Percentiles rank a stretch among this genome's conserved stretches.
phyloP scores from a whole-genome alignment of 495 filamentous ascomycete genomes.

The Aspergillus campestris region DNA sequence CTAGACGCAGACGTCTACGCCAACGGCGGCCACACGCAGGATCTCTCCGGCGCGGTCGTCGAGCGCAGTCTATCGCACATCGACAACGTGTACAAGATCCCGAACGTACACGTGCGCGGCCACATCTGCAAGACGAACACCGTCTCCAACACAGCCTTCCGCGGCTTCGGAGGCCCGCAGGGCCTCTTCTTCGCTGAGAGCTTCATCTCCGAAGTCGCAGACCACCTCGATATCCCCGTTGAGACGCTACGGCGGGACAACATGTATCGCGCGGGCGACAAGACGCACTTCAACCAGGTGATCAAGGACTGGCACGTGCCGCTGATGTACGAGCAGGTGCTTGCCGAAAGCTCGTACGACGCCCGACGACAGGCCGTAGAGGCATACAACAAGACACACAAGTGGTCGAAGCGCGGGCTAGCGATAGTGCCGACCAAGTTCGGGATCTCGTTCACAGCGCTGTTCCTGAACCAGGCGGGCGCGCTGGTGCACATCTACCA shows the following conservation, averaged over 20 bases:
- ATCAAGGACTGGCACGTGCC: constrained; percentile 93
- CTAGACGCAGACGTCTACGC: constrained; percentile 88
- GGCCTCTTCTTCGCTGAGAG: constrained; percentile 92
- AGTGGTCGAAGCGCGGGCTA: constrained; percentile 93
- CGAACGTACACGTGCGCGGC: constrained; percentile 79
- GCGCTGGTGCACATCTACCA: constrained; percentile 97
- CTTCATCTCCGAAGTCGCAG: constrained; percentile 83
- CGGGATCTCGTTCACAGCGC: constrained; percentile 92
- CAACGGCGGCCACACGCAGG: constrained; percentile 89
- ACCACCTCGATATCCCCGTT: constrained; percentile 76
- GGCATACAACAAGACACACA: constrained; percentile 78
- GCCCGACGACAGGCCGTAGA: constrained; percentile 62
- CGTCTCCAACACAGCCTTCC: constrained; percentile 95
- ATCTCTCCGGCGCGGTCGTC: constrained; percentile 79
- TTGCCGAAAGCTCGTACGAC: constrained; percentile 67
- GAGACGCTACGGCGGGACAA: constrained; percentile 81
- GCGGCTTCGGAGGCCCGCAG: constrained; percentile 93
- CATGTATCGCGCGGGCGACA: constrained; percentile 72
- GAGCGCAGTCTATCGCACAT: constrained; percentile 79
- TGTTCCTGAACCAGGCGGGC: constrained; percentile 94
- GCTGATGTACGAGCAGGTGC: constrained; percentile 82
- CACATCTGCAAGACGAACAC: constrained; percentile 89
- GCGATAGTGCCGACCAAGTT: constrained; percentile 94
- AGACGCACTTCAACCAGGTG: constrained; percentile 86
- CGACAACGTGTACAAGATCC: constrained; percentile 80